Evolutionary conservation across 495 filamentous ascomycete genomes (phyloP).

Genomic region (Evernia prunastri): DNA sequence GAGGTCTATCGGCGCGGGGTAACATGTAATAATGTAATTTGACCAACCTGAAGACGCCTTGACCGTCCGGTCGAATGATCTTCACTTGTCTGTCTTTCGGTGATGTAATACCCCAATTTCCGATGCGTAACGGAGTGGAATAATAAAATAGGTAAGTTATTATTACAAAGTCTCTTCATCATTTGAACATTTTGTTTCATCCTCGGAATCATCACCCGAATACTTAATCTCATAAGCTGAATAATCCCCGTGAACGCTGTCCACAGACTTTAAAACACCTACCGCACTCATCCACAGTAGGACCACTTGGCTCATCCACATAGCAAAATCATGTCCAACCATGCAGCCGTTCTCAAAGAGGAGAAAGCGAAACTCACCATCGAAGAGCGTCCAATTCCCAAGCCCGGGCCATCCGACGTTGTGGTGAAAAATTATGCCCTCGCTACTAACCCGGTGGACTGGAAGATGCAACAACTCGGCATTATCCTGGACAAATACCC

Average conservation of each 20-base stretch:
- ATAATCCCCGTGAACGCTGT: background rate
- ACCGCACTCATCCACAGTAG: background rate
- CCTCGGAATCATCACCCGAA: too few relatives aligned
- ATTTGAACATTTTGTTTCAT: too few relatives aligned
- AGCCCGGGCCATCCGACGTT: slow-evolving; percentile 32
- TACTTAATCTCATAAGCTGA: background rate
- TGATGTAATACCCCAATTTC: background rate
- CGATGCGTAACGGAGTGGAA: background rate
- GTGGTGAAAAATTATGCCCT: slow-evolving; percentile 35
- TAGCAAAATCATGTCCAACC: slow-evolving; percentile 24
- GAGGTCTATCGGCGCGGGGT: background rate
- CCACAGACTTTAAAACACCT: background rate
- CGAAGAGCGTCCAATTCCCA: slow-evolving; percentile 26
- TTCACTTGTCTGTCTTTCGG: background rate
- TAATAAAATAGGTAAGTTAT: too few relatives aligned
- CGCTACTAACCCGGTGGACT: slow-evolving; percentile 37
- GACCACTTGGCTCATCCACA: background rate
- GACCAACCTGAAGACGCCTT: background rate
- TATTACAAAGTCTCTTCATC: too few relatives aligned
- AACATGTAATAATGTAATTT: background rate
- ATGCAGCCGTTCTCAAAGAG: slow-evolving; percentile 23
- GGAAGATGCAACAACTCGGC: slow-evolving; percentile 29
- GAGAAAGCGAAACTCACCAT: slow-evolving; percentile 20
- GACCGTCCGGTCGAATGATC: background rate
- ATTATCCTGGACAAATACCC: slow-evolving; percentile 30